Base-by-base conservation (phyloP, 2,329 filamentous ascomycete genomes). In the Blastomyces percursus region DNA sequence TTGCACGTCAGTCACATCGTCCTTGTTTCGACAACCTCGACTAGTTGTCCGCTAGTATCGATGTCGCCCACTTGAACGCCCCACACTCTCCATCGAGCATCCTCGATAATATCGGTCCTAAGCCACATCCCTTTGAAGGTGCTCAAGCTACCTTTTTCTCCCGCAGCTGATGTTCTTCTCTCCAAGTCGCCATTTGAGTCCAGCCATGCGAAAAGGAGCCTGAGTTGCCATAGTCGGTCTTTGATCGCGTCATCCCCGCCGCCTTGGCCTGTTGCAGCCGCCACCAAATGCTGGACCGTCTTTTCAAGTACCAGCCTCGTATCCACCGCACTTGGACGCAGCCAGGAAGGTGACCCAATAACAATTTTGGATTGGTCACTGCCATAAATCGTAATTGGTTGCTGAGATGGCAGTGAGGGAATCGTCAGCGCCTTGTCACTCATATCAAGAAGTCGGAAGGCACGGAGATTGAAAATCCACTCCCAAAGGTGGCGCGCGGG, bases 401-500 rank as follows among this genome's bases (percentile, higher is more conserved):
- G 64, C 21, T 73, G 72, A 66, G 74, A 72, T 8, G 72, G 70
- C 19, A 70, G 80, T 7, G 74, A 71, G 69, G 79, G 73, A 78
- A 91, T 77, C 2, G 90, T 80, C 30, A 85, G 77, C 0, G 81
- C 81, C 61, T 84, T 82, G 69, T 96, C 91, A 0, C 87, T 84
- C 60, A 87, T 72, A 78, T 89, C 72, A 79, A 83, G 65, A 67
- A 75, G 70, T 68, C 72, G 63, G 78, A 88, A 70, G 63, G 81
- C 66, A 0, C 82, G 78, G 0, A 91, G 80, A 1, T 79, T 75
- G 71, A 96, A 90, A 1, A 96, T 71, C 88, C 90, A 93, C 65
- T 88, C 85, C 69, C 93, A 83, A 0, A 89, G 74, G 48, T 78
- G 75, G 57, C 72, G 73, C 3, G 69, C 70, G 1, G 73, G 71